Conservation (phyloP, 108 stramenopile genomes). For the Tribonema minus region DNA sequence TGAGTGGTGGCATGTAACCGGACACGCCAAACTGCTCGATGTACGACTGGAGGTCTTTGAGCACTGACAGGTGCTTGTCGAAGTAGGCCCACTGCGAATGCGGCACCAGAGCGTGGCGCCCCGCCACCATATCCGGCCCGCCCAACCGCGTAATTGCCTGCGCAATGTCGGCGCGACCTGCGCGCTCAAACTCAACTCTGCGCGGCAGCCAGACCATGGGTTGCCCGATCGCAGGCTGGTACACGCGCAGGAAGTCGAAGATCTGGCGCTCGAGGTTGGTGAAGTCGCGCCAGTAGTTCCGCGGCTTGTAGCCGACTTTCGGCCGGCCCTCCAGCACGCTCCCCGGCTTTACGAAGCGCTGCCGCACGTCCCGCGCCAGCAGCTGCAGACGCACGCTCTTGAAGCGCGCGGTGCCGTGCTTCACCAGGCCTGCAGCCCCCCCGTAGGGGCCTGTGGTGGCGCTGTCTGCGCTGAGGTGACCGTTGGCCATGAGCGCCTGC, state of each 20-base stretch:
- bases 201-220: not conserved
- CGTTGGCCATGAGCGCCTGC: not conserved
- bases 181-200: not conserved
- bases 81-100: not conserved
- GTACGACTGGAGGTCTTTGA: not conserved
- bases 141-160: not conserved
- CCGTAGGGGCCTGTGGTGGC: not conserved
- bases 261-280: not conserved
- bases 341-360: not conserved
- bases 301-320: not conserved
- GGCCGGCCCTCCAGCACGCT: not conserved
- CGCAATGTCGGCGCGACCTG: not conserved
- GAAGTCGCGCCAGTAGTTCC: not conserved
- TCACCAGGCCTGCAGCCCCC: not conserved
- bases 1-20: not conserved
- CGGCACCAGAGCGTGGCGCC: not conserved
- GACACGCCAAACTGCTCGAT: not conserved
- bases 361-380: not conserved
- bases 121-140: not conserved
- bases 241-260: not conserved
- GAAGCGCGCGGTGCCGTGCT: not conserved
- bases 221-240: not conserved
- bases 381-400: not conserved
- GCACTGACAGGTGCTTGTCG: not conserved
- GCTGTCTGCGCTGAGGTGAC: not conserved